These are phyloP conservation scores for Purpureocillium takamizusanense DNA, from an alignment of 2,329 filamentous ascomycete genomes.

Conservation along the genomic window DNA sequence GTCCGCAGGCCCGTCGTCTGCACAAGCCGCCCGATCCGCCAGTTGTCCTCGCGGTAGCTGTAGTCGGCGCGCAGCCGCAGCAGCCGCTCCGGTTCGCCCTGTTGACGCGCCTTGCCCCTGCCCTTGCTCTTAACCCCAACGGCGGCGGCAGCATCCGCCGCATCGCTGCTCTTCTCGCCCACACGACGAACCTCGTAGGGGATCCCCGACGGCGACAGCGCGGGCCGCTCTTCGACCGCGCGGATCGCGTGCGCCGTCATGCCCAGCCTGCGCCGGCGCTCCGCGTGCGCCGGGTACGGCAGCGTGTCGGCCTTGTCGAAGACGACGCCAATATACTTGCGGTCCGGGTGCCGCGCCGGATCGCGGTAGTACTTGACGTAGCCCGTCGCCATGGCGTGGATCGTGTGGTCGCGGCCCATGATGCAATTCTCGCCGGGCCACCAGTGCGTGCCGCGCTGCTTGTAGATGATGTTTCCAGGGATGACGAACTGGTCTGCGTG, in stretches of 20 bases:
- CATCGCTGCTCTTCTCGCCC: constrained; percentile 11
- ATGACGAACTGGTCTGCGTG: constrained; percentile 83
- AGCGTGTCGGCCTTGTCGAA: constrained; percentile 75
- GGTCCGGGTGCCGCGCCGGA: constrained; percentile 68
- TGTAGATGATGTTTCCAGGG: constrained; percentile 95
- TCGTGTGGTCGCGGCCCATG: constrained; percentile 94
- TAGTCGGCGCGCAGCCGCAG: constrained; percentile 44
- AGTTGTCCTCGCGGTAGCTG: constrained; percentile 52
- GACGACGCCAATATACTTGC: constrained; percentile 90
- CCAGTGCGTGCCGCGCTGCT: constrained; percentile 91
- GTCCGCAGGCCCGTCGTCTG: constrained; percentile 40
- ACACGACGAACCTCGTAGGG: constrained; percentile 35
- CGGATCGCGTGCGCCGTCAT: constrained; percentile 51
- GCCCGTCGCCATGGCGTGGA: constrained; percentile 74
- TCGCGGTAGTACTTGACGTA: constrained; percentile 98
- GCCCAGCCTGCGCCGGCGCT: constrained; percentile 65
- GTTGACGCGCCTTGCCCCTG: constrained; percentile 3
- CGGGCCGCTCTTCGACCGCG: constrained; percentile 24
- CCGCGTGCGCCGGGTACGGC: constrained; percentile 65
- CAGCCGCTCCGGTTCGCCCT: constrained; percentile 35
- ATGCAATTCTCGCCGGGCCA: constrained; percentile 90
- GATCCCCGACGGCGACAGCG: constrained; percentile 40
- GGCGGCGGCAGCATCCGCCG: no score
- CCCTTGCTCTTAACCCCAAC: no score
- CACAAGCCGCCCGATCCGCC: constrained; percentile 46